phyloP scores from a whole-genome alignment of 257 asterid genomes.

The Petrea volubilis region DNA sequence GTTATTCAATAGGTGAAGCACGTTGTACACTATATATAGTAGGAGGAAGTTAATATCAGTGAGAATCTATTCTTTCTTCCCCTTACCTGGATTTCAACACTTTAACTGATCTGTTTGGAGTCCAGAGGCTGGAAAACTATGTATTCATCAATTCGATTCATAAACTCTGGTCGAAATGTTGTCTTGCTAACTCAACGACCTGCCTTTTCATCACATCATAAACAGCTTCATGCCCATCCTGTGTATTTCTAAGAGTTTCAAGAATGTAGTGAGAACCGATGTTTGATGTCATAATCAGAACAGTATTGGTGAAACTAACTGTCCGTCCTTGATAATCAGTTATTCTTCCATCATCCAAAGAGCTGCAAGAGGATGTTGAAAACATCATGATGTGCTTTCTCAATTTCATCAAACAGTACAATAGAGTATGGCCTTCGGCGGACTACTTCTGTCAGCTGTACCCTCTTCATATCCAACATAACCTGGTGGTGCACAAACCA shows the following conservation, averaged over 20 bases:
- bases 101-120: constrained; percentile 68
- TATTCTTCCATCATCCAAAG: constrained; percentile 91
- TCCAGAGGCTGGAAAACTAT: constrained; percentile 95
- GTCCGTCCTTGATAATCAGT: constrained; percentile 97
- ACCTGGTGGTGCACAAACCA: constrained; percentile 97
- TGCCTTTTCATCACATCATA: constrained; percentile 69
- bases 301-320: constrained; percentile 83
- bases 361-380: constrained; percentile 91
- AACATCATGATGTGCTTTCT: constrained; percentile 90
- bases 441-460: constrained; percentile 73
- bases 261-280: constrained; percentile 89
- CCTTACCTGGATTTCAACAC: too few species aligned
- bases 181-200: constrained; percentile 90
- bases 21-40: too few species aligned
- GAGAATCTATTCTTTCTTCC: too few species aligned
- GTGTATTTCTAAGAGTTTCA: too few species aligned
- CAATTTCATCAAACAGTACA: constrained; percentile 87
- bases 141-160: constrained; percentile 94
- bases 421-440: constrained; percentile 92
- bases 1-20: too few species aligned
- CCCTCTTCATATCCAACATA: constrained; percentile 97
- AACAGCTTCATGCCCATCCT: constrained; percentile 54
- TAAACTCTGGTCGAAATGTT: constrained; percentile 88
- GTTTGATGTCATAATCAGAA: constrained; percentile 92
- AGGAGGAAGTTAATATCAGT: too few species aligned